Base-by-base conservation (phyloP, 495 filamentous ascomycete species). In the Neurospora cerealis region DNA sequence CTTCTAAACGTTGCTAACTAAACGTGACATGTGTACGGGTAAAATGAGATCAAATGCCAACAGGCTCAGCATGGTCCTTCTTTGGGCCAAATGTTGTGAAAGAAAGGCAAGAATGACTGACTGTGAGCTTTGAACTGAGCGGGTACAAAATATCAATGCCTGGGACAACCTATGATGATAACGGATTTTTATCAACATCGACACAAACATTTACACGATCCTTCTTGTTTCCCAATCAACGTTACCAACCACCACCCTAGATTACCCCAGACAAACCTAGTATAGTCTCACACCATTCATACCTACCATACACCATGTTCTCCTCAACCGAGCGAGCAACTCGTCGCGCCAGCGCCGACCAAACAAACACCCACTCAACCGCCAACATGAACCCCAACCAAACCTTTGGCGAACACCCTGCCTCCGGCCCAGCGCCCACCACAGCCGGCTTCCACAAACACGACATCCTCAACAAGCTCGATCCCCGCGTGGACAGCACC, bases 381-480 rank as follows among this genome's bases (percentile, higher is more conserved):
- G 32, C 32, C 60, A 21, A 28, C 24, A 37, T 37, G 3, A 54
- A 62, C 24, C 48, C 54, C 73, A 10, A 44, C 42, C 75, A 34
- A 38, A 76, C 73, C 70, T 78, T 73, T 71, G 78, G 80, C 71
- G 54, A 75, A 42, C 74, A 76, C 13, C 37, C 77, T 10, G 75
- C 77, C 72, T 80, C 80, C 0, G 80, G 80, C 28, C 78, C 80
- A 1, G 80, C 80, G 3, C 77, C 75, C 17, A 77, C 78, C 11
- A 81, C 80, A 0, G 75, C 78, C 5, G 87, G 87, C 17, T 87
- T 85, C 37, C 88, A 89, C 80, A 77, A 76, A 85, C 91, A 89
- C 60, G 83, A 86, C 75, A 74, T 93, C 44, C 78, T 92, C 74
- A 88, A 93, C 85, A 93, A 93, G 75, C 85, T 92, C 77, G 93